Evolutionary conservation across 2,329 filamentous ascomycete species (phyloP).

Genomic region (Penicillium sp.): DNA sequence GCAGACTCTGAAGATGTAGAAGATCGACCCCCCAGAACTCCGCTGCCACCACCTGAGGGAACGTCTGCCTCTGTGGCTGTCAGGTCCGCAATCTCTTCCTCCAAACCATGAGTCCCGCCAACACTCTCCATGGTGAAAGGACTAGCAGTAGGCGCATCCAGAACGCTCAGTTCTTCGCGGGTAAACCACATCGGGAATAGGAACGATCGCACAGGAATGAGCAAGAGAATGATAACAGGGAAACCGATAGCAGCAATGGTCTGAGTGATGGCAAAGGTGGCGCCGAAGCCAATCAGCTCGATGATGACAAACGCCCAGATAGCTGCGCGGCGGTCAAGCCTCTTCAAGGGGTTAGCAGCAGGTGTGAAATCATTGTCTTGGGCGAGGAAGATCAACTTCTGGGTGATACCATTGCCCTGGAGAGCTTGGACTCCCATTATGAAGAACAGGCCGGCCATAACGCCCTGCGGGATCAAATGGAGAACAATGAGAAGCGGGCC

Average conservation of each 20-base stretch:
- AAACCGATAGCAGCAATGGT: slow-evolving; percentile 82
- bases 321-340: slow-evolving; percentile 62
- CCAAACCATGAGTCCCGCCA: slow-evolving; percentile 61
- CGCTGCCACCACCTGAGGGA: slow-evolving; percentile 16
- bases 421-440: slow-evolving; percentile 81
- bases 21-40: slow-evolving; percentile 19
- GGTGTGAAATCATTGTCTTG: slow-evolving; percentile 65
- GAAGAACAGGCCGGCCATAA: slow-evolving; percentile 80
- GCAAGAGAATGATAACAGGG: slow-evolving; percentile 69
- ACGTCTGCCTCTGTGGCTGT: slow-evolving; percentile 5
- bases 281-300: slow-evolving; percentile 70
- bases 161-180: slow-evolving; percentile 58
- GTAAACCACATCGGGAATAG: slow-evolving; percentile 65
- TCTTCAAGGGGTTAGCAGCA: slow-evolving; percentile 59
- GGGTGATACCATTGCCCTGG: slow-evolving; percentile 73
- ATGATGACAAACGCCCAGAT: slow-evolving; percentile 71
- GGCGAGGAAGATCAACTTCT: slow-evolving; percentile 69
- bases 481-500: slow-evolving; percentile 72
- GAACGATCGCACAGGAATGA: slow-evolving; percentile 67
- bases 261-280: slow-evolving; percentile 80
- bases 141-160: slow-evolving; percentile 76
- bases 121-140: slow-evolving; percentile 76
- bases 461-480: slow-evolving; percentile 76
- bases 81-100: slow-evolving; percentile 22
- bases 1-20: slow-evolving; percentile 30